phyloP scores from a whole-genome alignment of 495 filamentous ascomycete species.

The Neurospora sp. region DNA sequence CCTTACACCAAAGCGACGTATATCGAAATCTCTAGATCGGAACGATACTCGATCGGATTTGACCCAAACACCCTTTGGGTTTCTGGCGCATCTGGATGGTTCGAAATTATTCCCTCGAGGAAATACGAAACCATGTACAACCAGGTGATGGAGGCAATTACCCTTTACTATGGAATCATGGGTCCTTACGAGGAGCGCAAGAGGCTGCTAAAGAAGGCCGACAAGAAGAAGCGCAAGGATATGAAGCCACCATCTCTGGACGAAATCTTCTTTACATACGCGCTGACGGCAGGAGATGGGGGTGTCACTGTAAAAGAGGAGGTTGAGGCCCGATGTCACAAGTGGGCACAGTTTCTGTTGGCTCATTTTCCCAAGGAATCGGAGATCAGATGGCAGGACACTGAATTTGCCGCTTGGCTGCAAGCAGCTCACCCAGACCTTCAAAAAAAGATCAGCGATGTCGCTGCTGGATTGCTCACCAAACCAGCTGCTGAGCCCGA shows the following conservation, averaged over 20 bases:
- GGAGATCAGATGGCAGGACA: constrained; percentile 20
- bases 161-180: constrained; percentile 56
- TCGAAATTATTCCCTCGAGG: constrained; percentile 53
- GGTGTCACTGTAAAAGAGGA: constrained; percentile 24
- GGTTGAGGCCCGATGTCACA: constrained; percentile 21
- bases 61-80: constrained; percentile 63
- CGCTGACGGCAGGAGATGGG: constrained; percentile 31
- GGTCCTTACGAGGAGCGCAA: constrained; percentile 24
- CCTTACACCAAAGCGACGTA: constrained; percentile 36
- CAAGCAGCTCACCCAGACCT: constrained; percentile 16
- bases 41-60: constrained; percentile 60
- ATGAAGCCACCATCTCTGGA: constrained; percentile 14
- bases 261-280: constrained; percentile 32
- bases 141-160: constrained; percentile 58
- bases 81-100: constrained; percentile 70
- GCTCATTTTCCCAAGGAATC: constrained; percentile 31
- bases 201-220: constrained; percentile 11
- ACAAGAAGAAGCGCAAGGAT: constrained; percentile 19
- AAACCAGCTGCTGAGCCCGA: not conserved
- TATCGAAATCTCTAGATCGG: constrained; percentile 55
- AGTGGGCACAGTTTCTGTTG: constrained; percentile 32
- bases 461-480: constrained; percentile 1
- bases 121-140: constrained; percentile 52
- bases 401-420: constrained; percentile 28
- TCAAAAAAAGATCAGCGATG: constrained; percentile 6